These are phyloP conservation scores for Prunus salicina DNA, from an alignment of 306 rosid species.

Conservation along the genomic window DNA sequence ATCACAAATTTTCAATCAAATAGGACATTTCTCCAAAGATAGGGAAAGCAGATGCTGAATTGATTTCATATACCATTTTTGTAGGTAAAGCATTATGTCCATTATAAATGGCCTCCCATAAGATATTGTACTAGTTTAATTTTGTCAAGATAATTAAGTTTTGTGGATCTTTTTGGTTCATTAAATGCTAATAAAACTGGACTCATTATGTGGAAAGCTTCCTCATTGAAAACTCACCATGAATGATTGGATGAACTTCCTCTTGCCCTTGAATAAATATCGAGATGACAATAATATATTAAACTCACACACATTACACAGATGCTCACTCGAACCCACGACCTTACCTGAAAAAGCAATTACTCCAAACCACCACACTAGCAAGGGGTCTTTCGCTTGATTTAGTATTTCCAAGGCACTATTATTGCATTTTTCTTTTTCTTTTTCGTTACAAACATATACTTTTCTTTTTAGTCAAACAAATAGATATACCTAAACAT, in stretches of 20 bases:
- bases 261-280: no score
- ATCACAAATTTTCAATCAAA: background rate
- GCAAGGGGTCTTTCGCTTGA: accelerated
- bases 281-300: no score
- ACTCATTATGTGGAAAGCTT: background rate
- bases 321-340: accelerated
- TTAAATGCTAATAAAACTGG: background rate
- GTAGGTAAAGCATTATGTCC: background rate
- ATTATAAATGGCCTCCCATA: background rate
- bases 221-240: no score
- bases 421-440: no score
- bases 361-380: no score
- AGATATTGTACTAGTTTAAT: no score
- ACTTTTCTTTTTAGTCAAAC: no score
- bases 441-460: no score
- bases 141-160: background rate
- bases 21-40: background rate
- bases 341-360: accelerated
- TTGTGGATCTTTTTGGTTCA: background rate
- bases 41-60: background rate
- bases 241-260: no score
- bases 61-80: background rate
- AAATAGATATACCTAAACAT: no score
- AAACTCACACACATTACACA: no score
- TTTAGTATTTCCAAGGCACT: no score